Base-by-base conservation (phyloP, 2,329 filamentous ascomycete species). In the Lachnellula hyalina region DNA sequence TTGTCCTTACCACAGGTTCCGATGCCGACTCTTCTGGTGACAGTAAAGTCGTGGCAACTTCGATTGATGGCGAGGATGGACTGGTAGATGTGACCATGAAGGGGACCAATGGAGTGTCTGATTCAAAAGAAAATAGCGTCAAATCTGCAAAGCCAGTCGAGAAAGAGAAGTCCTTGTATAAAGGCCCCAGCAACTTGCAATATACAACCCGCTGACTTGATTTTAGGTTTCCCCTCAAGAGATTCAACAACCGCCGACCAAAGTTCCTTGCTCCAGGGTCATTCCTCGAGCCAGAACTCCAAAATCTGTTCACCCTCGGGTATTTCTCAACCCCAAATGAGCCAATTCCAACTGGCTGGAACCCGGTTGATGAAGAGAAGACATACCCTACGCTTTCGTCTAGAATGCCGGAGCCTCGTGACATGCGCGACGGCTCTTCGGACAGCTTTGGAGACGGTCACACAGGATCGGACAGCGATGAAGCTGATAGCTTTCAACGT, bases 1-100 rank as follows among this genome's bases (percentile, higher is more conserved):
- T 86, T 45, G 80, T 90, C 19, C 75, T 87, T 11, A 83, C 85
- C 54, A 85, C 77, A 15, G 77, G 75, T 19, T 85, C 82, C 0
- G 81, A 84, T 66, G 82, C 80, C 3, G 83, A 88, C 59, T 86
- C 84, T 4, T 84, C 84, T 4, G 82, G 80, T 9, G 87, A 88
- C 61, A 77, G 81, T 21, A 87, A 87, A 66, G 79, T 96, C 47
- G 82, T 86, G 55, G 86, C 90, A 45, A 81, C 83, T 28, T 96
- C 92, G 3, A 81, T 96, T 2, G 86, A 92, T 68, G 89, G 90
- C 9, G 93, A 96, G 69, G 92, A 96, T 58, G 90, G 90, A 58
- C 83, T 96, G 65, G 89, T 97, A 5, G 89, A 96, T 67, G 85
- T 99, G 15, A 89, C 88, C 0, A 92, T 96, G 86, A 85, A 84